Evolutionary conservation across 2,329 filamentous ascomycete species (phyloP), one percentile per base, ranked within the genome.

Genomic region (Colletotrichum tamarilloi): DNA sequence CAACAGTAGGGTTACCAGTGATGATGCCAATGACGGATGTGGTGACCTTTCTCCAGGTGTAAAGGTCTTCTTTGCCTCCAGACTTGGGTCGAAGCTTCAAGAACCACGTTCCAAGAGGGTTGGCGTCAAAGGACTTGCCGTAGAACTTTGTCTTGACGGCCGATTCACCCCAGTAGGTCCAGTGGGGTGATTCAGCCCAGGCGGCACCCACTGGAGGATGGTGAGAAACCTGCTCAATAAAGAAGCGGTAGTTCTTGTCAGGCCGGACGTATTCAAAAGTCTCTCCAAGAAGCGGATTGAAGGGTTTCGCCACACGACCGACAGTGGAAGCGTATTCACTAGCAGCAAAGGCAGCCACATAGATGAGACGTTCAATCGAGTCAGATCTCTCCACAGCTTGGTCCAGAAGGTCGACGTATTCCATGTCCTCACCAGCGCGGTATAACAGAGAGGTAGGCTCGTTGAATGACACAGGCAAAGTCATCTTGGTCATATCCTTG

Each of bases 401-500:
- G 79, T 99, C 95, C 38, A 99, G 88, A 7, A 99, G 90, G 77
- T 98, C 95, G 0, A 94, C 94, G 80, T 99, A 99, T 83, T 99
- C 97, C 94, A 99, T 96, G 80, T 99, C 97, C 84, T 99, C 97
- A 5, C 94, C 95, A 56, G 97, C 96, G 80, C 97, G 94, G 82
- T 98, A 97, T 9, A 99, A 89, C 14, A 99, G 87, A 6, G 97
- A 98, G 0, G 97, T 99, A 0, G 97, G 97, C 83, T 99, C 97
- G 84, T 99, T 99, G 87, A 99, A 98, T 0, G 97, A 98, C 2
- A 99, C 97, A 0, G 97, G 97, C 24, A 99, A 86, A 0, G 97
- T 98, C 96, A 99, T 99, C 86, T 97, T 98, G 49, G 97, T 98
- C 97, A 99, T 98, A 80, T 99, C 97, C 82, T 99, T 98, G 75